Percentiles rank a stretch among this genome's conserved stretches.
These are phyloP conservation scores for Quillaja saponaria DNA, from an alignment of 306 rosid species.

Conservation along the genomic window DNA sequence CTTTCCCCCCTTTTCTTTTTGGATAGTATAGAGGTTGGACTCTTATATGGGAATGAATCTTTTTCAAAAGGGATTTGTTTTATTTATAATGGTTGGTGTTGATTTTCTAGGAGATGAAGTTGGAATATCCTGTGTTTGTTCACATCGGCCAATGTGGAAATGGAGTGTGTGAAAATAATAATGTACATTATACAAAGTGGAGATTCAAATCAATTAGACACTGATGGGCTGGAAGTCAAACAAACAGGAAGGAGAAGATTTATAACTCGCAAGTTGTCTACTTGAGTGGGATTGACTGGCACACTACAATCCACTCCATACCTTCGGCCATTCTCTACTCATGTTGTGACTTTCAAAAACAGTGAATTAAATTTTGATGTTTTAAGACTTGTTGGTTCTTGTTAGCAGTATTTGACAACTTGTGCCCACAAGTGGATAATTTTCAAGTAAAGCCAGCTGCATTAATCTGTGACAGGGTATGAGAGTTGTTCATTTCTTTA, in stretches of 20 bases:
- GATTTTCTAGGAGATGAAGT: not conserved
- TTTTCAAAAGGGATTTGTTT: not conserved
- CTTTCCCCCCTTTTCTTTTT: not conserved
- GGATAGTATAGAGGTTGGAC: conserved; percentile 4
- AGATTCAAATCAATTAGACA: not conserved
- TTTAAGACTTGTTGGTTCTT: not conserved
- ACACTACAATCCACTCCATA: not conserved
- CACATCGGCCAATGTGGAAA: conserved; percentile 1
- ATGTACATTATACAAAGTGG: no score
- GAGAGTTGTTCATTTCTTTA: no score
- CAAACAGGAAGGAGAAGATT: no score
- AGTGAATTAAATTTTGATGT: no score
- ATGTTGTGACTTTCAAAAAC: no score
- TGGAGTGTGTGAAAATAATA: conserved; percentile 29
- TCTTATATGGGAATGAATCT: conserved; percentile 21
- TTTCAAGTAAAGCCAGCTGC: no score
- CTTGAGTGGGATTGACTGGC: conserved; percentile 10
- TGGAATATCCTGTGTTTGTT: conserved; percentile 17
- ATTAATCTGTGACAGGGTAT: no score
- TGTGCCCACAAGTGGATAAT: no score
- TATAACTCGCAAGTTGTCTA: not conserved
- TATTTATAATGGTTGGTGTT: not conserved
- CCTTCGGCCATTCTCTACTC: no score
- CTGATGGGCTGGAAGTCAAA: not conserved
- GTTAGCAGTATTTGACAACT: conserved; percentile 1